These are phyloP conservation scores for Talaromyces sp. DNA, from an alignment of 2,329 filamentous ascomycete genomes.

Conservation along the genomic window DNA sequence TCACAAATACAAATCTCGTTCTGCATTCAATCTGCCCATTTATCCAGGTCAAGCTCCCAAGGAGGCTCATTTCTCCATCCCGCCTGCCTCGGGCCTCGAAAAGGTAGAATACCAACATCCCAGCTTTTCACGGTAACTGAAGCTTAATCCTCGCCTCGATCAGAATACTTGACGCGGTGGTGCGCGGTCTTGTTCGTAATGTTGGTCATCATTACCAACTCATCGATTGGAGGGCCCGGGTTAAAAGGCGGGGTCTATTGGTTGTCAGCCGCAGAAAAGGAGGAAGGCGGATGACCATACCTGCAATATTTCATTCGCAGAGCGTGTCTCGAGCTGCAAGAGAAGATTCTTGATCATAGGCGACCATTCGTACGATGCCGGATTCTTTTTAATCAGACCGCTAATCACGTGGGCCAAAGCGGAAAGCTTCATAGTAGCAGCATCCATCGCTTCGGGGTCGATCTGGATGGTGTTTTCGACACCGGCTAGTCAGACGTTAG, in stretches of 20 bases:
- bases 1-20: not conserved
- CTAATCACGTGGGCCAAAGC: slow-evolving; percentile 13
- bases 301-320: slow-evolving; percentile 2
- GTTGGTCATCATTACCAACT: slow-evolving; percentile 2
- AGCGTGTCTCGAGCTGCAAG: not conserved
- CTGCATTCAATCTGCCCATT: not conserved
- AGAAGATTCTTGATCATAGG: slow-evolving; percentile 5
- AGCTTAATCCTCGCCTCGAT: slow-evolving; percentile 1
- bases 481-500: slow-evolving; percentile 2
- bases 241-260: slow-evolving; percentile 2
- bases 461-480: slow-evolving; percentile 15
- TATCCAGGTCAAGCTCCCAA: not conserved
- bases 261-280: not conserved
- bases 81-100: not conserved
- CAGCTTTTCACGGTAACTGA: not conserved
- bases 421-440: slow-evolving; percentile 10
- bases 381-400: slow-evolving; percentile 8
- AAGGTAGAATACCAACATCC: not conserved
- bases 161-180: slow-evolving; percentile 4
- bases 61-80: not conserved
- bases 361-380: slow-evolving; percentile 3
- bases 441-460: slow-evolving; percentile 6
- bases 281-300: not conserved
- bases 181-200: slow-evolving; percentile 3
- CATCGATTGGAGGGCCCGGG: slow-evolving; percentile 1